Conservation (phyloP, 352 stramenopile genomes). For the Achlya hypogyna region DNA sequence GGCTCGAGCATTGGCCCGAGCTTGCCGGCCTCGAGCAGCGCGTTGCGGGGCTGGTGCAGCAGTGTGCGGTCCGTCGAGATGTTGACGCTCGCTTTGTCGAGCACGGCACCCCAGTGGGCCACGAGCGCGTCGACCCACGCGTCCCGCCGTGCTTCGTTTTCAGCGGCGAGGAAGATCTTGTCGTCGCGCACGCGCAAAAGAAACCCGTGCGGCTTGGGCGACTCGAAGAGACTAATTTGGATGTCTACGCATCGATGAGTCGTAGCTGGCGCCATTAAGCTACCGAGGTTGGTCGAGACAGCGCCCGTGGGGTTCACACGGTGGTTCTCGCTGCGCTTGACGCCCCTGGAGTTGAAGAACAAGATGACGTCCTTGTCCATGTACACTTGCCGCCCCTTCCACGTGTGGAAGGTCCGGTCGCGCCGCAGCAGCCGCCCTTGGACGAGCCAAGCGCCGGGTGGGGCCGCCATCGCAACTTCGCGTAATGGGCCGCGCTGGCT, state of each 20-base stretch:
- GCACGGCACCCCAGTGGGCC: not conserved
- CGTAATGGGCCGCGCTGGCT: not conserved
- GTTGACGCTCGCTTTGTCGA: conserved; percentile 12
- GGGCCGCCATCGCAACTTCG: not conserved
- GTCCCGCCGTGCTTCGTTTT: conserved; percentile 54
- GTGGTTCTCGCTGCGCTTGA: not conserved
- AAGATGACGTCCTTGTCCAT: conserved; percentile 29
- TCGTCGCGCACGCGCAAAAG: conserved; percentile 70
- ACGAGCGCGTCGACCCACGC: conserved; percentile 75
- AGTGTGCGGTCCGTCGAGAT: conserved; percentile 6
- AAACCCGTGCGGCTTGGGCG: conserved; percentile 65
- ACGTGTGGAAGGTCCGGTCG: conserved; percentile 68
- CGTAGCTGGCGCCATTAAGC: not conserved
- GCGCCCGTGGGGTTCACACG: not conserved
- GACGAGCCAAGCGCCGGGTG: not conserved
- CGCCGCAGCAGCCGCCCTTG: conserved; percentile 43
- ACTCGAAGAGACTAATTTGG: conserved; percentile 52
- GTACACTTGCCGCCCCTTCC: conserved; percentile 78
- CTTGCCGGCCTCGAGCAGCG: not conserved
- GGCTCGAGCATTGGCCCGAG: conserved; percentile 29
- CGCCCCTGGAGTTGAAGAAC: conserved; percentile 5
- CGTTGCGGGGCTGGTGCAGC: not conserved
- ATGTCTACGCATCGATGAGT: conserved; percentile 24
- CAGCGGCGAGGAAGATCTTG: conserved; percentile 64
- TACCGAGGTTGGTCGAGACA: not conserved